A percentile compares a stretch with the other conserved stretches of the same genome.
These are phyloP conservation scores for Helicocarpus griseus DNA, from an alignment of 2,329 filamentous ascomycete genomes.

Conservation along the genomic window DNA sequence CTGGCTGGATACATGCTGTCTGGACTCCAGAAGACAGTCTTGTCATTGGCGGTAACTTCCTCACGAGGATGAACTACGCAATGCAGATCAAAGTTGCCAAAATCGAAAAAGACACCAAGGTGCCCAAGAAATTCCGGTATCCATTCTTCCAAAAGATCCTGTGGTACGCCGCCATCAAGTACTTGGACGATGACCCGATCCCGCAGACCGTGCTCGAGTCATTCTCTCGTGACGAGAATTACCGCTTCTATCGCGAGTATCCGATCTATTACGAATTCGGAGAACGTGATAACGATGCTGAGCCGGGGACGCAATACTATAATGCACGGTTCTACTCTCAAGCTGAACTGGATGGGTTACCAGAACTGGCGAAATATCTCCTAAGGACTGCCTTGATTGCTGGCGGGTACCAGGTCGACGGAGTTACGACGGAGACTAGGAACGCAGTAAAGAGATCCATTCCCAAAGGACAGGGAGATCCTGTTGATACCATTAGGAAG, in stretches of 20 bases:
- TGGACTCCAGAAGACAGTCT: conserved; percentile 61
- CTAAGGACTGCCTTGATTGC: conserved; percentile 54
- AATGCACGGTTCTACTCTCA: conserved; percentile 55
- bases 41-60: conserved; percentile 62
- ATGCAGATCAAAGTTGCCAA: conserved; percentile 58
- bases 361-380: conserved; percentile 51
- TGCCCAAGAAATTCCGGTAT: conserved; percentile 56
- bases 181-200: conserved; percentile 55
- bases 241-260: conserved; percentile 43
- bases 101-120: conserved; percentile 58
- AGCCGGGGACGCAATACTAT: conserved; percentile 44
- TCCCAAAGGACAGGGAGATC: conserved; percentile 52
- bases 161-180: conserved; percentile 57
- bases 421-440: conserved; percentile 47
- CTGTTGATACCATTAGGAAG: conserved; percentile 47
- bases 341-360: conserved; percentile 51
- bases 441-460: conserved; percentile 54
- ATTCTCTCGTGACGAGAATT: conserved; percentile 45
- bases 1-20: conserved; percentile 63
- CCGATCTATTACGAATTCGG: conserved; percentile 52
- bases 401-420: conserved; percentile 49
- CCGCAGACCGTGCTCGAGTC: conserved; percentile 46
- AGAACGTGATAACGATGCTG: conserved; percentile 42
- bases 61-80: conserved; percentile 55
- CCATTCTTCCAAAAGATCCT: conserved; percentile 61